Evolutionary conservation across 108 stramenopile genomes (phyloP).

Genomic region (Skeletonema tropicum): DNA sequence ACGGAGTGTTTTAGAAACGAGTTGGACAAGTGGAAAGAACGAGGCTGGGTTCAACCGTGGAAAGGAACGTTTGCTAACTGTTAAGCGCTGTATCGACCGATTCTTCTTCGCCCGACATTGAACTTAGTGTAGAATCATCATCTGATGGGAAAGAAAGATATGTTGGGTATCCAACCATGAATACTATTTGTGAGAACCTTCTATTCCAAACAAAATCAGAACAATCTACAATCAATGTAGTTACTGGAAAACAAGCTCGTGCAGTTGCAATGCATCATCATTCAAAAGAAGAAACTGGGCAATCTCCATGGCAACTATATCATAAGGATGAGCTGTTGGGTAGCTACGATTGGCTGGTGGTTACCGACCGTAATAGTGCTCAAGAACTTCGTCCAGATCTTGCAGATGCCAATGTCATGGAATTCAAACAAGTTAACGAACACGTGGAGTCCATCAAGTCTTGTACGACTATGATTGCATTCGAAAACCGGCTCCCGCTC

Average conservation of each 20-base stretch:
- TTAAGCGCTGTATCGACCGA: background rate
- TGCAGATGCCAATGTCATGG: constrained; percentile 11
- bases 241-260: constrained; percentile 18
- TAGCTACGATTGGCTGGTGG: constrained; percentile 43
- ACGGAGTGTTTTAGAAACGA: constrained; percentile 27
- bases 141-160: constrained; percentile 18
- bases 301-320: constrained; percentile 18
- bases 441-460: constrained; percentile 21
- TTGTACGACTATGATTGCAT: constrained; percentile 33
- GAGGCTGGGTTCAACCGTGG: constrained; percentile 36
- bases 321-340: constrained; percentile 26
- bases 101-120: background rate
- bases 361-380: constrained; percentile 33
- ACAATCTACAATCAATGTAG: constrained; percentile 11
- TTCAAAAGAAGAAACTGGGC: background rate
- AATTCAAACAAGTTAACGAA: constrained; percentile 3
- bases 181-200: constrained; percentile 29
- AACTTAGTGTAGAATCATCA: background rate
- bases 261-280: constrained; percentile 11
- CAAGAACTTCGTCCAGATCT: constrained; percentile 24
- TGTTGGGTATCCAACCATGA: constrained; percentile 41
- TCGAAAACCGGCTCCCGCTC: constrained; percentile 18
- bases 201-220: constrained; percentile 14
- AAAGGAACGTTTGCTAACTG: constrained; percentile 20
- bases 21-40: constrained; percentile 23